phyloP scores from a whole-genome alignment of 78 protist species.

The Dictyostelium firmibasis region DNA sequence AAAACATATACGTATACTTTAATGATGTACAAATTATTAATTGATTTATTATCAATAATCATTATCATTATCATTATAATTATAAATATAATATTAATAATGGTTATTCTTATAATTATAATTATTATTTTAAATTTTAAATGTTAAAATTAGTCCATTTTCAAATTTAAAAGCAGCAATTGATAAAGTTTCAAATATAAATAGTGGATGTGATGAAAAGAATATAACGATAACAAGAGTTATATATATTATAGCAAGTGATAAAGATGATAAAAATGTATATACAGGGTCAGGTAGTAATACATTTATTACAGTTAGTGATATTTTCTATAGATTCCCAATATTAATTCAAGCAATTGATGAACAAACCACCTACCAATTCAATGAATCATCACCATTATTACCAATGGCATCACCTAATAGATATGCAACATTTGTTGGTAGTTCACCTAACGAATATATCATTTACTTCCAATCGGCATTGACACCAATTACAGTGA shows the following conservation, averaged over 20 bases:
- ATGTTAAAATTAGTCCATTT: slow-evolving; percentile 4
- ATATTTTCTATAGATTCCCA: neutral
- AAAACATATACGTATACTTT: too few species aligned
- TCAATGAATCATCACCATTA: neutral
- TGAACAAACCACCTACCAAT: neutral
- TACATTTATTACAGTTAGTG: neutral
- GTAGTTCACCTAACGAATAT: neutral
- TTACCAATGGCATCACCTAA: neutral
- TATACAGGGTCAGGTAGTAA: neutral
- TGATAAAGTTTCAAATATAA: neutral
- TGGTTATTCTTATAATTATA: too few species aligned
- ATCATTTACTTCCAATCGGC: neutral
- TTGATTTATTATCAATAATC: neutral
- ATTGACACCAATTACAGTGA: neutral
- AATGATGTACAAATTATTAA: neutral
- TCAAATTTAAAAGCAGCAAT: neutral
- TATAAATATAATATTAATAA: too few species aligned
- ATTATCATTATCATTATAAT: neutral
- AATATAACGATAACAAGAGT: neutral
- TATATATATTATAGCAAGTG: neutral
- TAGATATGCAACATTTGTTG: neutral
- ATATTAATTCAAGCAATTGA: neutral
- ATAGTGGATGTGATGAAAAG: neutral
- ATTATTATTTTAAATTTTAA: neutral
- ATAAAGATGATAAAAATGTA: neutral